Conservation (phyloP, 139 green algal species). For the Dunaliella sp. region DNA sequence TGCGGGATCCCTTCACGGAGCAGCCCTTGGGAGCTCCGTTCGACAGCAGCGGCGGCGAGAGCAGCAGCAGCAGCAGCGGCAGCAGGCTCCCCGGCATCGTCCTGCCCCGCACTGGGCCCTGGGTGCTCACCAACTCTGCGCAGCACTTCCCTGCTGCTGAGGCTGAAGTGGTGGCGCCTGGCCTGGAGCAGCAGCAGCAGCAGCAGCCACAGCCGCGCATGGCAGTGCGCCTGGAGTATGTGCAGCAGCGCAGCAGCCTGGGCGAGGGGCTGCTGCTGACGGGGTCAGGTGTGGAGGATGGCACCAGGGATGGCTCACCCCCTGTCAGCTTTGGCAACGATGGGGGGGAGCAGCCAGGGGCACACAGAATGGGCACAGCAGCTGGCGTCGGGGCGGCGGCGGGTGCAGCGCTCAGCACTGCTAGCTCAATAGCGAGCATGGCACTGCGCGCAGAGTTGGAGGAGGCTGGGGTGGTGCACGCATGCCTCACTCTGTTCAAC, state of each 20-base stretch:
- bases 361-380: background rate
- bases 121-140: conserved; percentile 20
- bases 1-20: background rate
- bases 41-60: background rate
- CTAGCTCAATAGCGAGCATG: background rate
- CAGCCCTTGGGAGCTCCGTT: background rate
- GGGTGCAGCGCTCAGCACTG: background rate
- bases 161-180: background rate
- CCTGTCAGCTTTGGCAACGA: background rate
- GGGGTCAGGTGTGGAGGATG: no score
- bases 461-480: background rate
- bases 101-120: background rate
- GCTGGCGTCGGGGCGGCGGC: background rate
- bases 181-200: background rate
- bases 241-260: conserved; percentile 5
- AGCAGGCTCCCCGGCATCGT: background rate
- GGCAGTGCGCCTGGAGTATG: conserved; percentile 21
- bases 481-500: conserved; percentile 16
- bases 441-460: background rate
- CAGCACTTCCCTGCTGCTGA: conserved; percentile 20
- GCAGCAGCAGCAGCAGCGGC: no score
- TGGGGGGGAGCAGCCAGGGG: background rate
- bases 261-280: conserved; percentile 12
- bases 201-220: background rate
- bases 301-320: no score